A percentile compares a stretch with the other conserved stretches of the same genome.
These are phyloP conservation scores for Gossypium aridum DNA, from an alignment of 441 rosid genomes.

Conservation along the genomic window DNA sequence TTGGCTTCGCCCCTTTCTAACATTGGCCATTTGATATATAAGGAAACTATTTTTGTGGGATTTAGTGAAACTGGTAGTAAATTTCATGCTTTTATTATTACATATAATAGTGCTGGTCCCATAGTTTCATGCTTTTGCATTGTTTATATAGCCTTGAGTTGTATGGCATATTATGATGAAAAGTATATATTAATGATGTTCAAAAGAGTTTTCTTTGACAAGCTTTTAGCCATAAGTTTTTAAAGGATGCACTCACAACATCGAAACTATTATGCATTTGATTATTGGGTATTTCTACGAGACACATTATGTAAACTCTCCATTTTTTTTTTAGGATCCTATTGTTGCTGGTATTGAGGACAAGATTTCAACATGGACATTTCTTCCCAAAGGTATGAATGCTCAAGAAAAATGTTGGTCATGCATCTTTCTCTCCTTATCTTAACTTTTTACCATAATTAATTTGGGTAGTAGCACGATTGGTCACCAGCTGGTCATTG, in stretches of 20 bases:
- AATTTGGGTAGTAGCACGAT: background rate
- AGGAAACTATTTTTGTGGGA: background rate
- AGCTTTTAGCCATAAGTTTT: background rate
- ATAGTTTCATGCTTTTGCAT: background rate
- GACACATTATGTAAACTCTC: background rate
- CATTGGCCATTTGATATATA: background rate
- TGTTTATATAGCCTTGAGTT: background rate
- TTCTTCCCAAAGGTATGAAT: conserved; percentile 83
- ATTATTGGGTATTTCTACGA: background rate
- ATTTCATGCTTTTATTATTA: background rate
- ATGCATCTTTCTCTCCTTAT: background rate
- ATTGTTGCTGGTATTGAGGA: conserved; percentile 87
- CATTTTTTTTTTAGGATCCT: conserved; percentile 50
- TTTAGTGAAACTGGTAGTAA: background rate
- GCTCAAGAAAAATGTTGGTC: background rate
- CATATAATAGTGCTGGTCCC: background rate
- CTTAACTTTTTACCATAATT: background rate
- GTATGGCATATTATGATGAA: background rate
- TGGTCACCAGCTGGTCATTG: background rate
- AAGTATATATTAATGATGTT: background rate
- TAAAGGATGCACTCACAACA: background rate
- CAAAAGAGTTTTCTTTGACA: background rate
- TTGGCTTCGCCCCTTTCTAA: background rate
- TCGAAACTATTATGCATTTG: background rate
- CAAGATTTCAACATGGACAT: conserved; percentile 90